phyloP scores from a whole-genome alignment of 2,329 filamentous ascomycete genomes.

The Xylariaceae sp. region DNA sequence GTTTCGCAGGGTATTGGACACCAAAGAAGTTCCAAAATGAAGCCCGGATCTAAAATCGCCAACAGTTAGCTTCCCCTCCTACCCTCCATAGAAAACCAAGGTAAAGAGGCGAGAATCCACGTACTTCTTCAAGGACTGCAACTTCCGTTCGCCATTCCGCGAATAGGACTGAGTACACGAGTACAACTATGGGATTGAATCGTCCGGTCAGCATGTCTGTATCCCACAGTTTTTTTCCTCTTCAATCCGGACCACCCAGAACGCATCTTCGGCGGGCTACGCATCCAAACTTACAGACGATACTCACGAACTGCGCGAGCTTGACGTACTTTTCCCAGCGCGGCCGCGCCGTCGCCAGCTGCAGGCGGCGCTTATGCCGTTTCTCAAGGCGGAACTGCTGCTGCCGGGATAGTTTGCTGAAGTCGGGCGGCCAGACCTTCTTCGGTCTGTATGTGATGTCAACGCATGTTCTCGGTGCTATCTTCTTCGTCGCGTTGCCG shows the following conservation, averaged over 20 bases:
- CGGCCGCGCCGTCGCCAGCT: conserved; percentile 30
- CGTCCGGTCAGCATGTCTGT: conserved; percentile 4
- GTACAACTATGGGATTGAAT: conserved; percentile 38
- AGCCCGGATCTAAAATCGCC: conserved; percentile 33
- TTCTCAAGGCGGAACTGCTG: conserved; percentile 75
- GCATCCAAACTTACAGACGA: conserved; percentile 44
- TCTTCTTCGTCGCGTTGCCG: conserved; percentile 18
- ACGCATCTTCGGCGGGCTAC: not conserved
- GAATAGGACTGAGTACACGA: conserved; percentile 54
- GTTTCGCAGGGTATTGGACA: conserved; percentile 25
- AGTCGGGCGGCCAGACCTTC: conserved; percentile 74
- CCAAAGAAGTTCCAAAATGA: conserved; percentile 36
- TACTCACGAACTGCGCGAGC: conserved; percentile 56
- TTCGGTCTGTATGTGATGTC: conserved; percentile 57
- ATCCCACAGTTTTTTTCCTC: not conserved
- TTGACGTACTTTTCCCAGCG: conserved; percentile 41
- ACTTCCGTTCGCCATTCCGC: conserved; percentile 49
- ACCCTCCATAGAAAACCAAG: not conserved
- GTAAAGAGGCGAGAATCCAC: conserved; percentile 18
- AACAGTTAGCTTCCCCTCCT: conserved; percentile 3
- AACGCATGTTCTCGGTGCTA: conserved; percentile 36
- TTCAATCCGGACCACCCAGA: not conserved
- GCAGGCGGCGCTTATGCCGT: conserved; percentile 66
- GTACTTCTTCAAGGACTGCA: conserved; percentile 47
- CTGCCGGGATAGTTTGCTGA: conserved; percentile 61